Evolutionary conservation across 768 basidiomycete species (phyloP), one percentile per base, ranked within the genome.

Genomic region (Coprinopsis strossmayeri): DNA sequence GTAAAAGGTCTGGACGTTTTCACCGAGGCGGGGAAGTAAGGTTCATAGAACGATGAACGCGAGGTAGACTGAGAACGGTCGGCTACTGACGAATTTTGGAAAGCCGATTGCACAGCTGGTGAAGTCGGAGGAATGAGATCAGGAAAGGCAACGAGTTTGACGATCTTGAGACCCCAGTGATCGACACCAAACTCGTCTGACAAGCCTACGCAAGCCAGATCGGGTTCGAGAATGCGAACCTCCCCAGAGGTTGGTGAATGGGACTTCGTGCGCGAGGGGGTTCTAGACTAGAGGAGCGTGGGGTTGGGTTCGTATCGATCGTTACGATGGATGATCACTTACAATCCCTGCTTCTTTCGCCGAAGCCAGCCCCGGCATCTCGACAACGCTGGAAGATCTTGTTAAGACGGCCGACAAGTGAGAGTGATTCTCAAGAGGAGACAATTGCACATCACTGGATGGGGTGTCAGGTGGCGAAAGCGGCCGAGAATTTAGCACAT

Each of bases 141-240:
- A 0, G 85, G 84, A 61, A 79, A 88, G 4, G 86, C 84, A 32
- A 90, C 72, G 12, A 88, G 72, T 64, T 87, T 87, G 52, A 90
- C 70, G 35, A 90, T 76, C 68, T 90, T 89, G 52, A 84, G 72
- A 20, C 77, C 76, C 87, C 87, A 90, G 42, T 77, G 73, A 49
- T 87, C 82, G 27, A 80, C 76, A 40, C 71, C 69, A 25, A 69
- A 69, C 53, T 83, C 81, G 56, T 85, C 81, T 34, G 79, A 78
- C 23, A 89, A 69, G 1, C 87, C 87, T 27, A 90, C 84, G 56
- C 84, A 89, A 7, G 84, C 78, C 26, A 90, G 73, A 57, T 87
- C 85, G 25, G 84, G 77, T n/a, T 75, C 63, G 3, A 90, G 72
- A 10, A 87, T 64, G 37, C 69, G 69, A 15, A 90, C 85, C 52